Evolutionary conservation across 768 basidiomycete genomes (phyloP).

Genomic region (Termitomyces sp.): DNA sequence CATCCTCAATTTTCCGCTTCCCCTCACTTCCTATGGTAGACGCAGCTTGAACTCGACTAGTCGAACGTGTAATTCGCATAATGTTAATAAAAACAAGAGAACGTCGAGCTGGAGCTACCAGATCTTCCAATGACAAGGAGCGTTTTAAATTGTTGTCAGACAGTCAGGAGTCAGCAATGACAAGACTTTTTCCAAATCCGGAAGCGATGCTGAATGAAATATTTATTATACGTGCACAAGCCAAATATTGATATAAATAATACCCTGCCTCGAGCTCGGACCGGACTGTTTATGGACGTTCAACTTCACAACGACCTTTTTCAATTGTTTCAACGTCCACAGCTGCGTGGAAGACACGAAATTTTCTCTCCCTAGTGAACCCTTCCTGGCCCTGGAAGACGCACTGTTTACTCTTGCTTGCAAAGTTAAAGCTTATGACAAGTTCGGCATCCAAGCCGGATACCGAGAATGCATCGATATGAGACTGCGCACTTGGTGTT

Average conservation of each 20-base stretch:
- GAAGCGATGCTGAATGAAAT: slow-evolving; percentile 1
- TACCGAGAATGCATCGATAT: background rate
- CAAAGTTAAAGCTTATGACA: background rate
- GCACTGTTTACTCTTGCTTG: slow-evolving; percentile 4
- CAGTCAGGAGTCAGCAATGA: too few relatives aligned
- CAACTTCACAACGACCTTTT: too few relatives aligned
- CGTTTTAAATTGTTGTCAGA: background rate
- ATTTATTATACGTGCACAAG: background rate
- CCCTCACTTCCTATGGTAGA: slow-evolving; percentile 3
- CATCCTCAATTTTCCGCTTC: slow-evolving; percentile 15
- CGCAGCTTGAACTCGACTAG: slow-evolving; percentile 19
- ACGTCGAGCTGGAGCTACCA: slow-evolving; percentile 2
- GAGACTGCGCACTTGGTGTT: background rate
- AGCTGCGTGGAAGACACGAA: background rate
- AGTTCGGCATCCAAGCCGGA: background rate
- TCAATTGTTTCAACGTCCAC: background rate
- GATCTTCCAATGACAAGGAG: too few relatives aligned
- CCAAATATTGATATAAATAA: background rate
- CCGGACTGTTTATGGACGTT: background rate
- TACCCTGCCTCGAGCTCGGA: background rate
- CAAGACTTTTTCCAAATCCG: too few relatives aligned
- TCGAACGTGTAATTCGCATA: slow-evolving; percentile 27
- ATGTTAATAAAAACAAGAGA: slow-evolving; percentile 5
- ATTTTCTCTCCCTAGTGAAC: background rate
- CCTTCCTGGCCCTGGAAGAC: background rate